phyloP scores from a whole-genome alignment of 805 yeast genomes.

The Hanseniaspora lachancei region DNA sequence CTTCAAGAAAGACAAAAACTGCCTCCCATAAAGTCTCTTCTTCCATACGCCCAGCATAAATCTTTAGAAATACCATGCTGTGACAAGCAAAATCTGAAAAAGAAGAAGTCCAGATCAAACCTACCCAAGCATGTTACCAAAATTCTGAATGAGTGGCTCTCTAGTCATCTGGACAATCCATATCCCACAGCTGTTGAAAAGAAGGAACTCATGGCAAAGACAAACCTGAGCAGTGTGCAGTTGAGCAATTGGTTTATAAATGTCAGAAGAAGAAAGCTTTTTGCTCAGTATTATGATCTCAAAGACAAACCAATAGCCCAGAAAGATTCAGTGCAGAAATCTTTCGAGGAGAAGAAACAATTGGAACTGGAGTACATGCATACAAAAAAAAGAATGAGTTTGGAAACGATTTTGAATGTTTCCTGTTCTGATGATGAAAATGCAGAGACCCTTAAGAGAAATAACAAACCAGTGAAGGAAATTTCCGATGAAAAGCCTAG shows the following conservation, averaged over 20 bases:
- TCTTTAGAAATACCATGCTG: not conserved
- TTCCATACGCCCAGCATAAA: not conserved
- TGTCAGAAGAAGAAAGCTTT: constrained; percentile 64
- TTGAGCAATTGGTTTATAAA: constrained; percentile 80
- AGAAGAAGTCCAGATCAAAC: constrained; percentile 46
- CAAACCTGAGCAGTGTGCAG: constrained; percentile 72
- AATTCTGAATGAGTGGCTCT: constrained; percentile 59
- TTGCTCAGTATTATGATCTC: constrained; percentile 23
- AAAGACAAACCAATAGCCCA: not conserved
- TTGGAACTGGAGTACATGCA: not conserved
- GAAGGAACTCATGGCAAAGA: constrained; percentile 49
- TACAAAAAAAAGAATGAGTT: constrained; percentile 7
- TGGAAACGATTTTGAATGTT: constrained; percentile 3
- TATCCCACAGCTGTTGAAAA: constrained; percentile 76
- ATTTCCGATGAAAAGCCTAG: not conserved
- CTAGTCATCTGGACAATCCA: constrained; percentile 63
- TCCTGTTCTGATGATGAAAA: not conserved
- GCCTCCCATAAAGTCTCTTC: not conserved
- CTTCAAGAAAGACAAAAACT: not conserved
- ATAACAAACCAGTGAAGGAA: not conserved
- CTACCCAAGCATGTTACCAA: constrained; percentile 68
- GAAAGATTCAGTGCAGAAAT: not conserved
- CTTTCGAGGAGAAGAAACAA: not conserved
- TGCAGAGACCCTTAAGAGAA: not conserved
- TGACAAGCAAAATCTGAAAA: not conserved